Evolutionary conservation across 306 rosid genomes (phyloP).

Genomic region (Citrullus colocynthis): DNA sequence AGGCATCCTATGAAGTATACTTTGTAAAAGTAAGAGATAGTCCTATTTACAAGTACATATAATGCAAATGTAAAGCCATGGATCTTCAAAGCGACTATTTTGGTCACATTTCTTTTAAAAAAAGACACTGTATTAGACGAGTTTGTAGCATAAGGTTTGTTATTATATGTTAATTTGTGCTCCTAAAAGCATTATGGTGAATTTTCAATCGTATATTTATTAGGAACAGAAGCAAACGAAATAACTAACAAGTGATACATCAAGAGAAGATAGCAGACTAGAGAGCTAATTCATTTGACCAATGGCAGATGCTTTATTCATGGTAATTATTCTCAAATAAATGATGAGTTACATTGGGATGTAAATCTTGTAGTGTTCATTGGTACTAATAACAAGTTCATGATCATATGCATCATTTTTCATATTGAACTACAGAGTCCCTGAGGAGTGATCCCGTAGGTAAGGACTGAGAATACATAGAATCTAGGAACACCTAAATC

Average conservation of each 20-base stretch:
- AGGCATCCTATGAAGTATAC: slow-evolving; percentile 40
- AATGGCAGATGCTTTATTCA: not conserved
- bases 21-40: not conserved
- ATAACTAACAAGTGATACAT: not conserved
- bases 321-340: not conserved
- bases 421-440: not conserved
- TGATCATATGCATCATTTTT: not conserved
- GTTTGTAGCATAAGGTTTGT: not conserved
- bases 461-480: not conserved
- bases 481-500: not conserved
- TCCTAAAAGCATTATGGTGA: not conserved
- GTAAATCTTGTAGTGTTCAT: not conserved
- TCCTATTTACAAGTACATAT: not conserved
- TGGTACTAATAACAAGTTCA: not conserved
- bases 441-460: not conserved
- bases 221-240: not conserved
- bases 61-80: not conserved
- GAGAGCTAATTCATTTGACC: not conserved
- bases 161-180: not conserved
- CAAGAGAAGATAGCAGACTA: not conserved
- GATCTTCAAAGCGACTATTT: not conserved
- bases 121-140: not conserved
- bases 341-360: not conserved
- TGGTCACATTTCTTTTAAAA: not conserved
- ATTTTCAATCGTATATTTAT: not conserved